Conservation (phyloP, 495 filamentous ascomycete genomes). For the Penicillium steckii region DNA sequence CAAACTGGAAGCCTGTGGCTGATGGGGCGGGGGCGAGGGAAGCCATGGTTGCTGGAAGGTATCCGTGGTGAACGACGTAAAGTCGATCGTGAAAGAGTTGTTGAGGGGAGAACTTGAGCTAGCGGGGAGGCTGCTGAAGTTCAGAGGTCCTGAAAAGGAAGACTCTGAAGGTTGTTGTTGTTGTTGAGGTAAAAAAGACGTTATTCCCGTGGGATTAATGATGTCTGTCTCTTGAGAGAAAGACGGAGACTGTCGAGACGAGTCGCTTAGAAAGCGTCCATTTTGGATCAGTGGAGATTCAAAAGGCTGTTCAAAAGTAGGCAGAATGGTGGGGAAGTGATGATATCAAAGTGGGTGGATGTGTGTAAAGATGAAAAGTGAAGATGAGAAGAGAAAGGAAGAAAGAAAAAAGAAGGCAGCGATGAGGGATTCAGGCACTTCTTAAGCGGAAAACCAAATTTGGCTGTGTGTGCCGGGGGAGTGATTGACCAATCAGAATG, state of each 20-base stretch:
- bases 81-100: slow-evolving; percentile 50
- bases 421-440: slow-evolving; percentile 40
- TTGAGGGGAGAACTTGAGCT: slow-evolving; percentile 49
- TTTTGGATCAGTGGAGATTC: slow-evolving; percentile 31
- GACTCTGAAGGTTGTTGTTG: slow-evolving; percentile 40
- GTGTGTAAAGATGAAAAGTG: slow-evolving; percentile 4
- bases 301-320: slow-evolving; percentile 30
- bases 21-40: slow-evolving; percentile 49
- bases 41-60: slow-evolving; percentile 61
- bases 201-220: slow-evolving; percentile 45
- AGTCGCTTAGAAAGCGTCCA: slow-evolving; percentile 53
- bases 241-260: slow-evolving; percentile 33
- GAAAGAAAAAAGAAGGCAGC: slow-evolving; percentile 35
- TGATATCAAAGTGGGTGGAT: slow-evolving; percentile 2
- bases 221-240: slow-evolving; percentile 49
- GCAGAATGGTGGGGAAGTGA: slow-evolving; percentile 23
- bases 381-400: slow-evolving; percentile 4
- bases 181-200: slow-evolving; percentile 36
- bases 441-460: slow-evolving; percentile 28
- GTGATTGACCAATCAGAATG: slow-evolving; percentile 18
- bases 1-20: slow-evolving; percentile 46
- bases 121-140: slow-evolving; percentile 53
- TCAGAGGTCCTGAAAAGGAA: slow-evolving; percentile 53
- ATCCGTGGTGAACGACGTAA: slow-evolving; percentile 66
- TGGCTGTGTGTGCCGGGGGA: slow-evolving; percentile 26